phyloP scores from a whole-genome alignment of 2,329 filamentous ascomycete genomes.

The Pseudogymnoascus sp. region DNA sequence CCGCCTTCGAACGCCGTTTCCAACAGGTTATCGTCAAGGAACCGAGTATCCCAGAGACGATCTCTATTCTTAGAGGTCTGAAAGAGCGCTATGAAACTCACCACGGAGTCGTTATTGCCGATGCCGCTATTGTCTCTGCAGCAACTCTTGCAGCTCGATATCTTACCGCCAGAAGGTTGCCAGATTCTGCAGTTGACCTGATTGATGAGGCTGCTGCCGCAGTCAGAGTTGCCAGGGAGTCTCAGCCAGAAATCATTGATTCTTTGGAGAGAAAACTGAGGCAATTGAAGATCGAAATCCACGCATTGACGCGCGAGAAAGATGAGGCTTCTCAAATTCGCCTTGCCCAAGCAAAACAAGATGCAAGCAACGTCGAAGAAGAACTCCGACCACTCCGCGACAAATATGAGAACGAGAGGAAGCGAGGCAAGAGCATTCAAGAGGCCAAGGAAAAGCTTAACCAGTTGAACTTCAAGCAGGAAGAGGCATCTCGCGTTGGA shows the following conservation, averaged over 20 bases:
- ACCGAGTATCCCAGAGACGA: constrained; percentile 77
- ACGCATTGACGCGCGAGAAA: constrained; percentile 86
- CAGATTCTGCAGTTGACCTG: constrained; percentile 93
- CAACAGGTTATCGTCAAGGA: constrained; percentile 98
- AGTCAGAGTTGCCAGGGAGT: constrained; percentile 92
- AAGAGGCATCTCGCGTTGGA: constrained; percentile 82
- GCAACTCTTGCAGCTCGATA: constrained; percentile 92
- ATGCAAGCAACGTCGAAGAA: constrained; percentile 90
- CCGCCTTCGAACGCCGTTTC: constrained; percentile 95
- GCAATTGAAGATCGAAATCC: constrained; percentile 95
- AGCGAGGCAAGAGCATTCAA: constrained; percentile 84
- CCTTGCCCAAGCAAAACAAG: constrained; percentile 74
- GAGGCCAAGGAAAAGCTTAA: constrained; percentile 94
- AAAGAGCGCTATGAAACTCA: constrained; percentile 98
- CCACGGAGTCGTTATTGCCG: constrained; percentile 93
- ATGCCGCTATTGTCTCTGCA: constrained; percentile 84
- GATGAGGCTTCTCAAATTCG: constrained; percentile 86
- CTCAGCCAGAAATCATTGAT: constrained; percentile 91
- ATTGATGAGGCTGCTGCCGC: constrained; percentile 95
- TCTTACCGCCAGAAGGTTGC: constrained; percentile 80
- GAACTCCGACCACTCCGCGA: constrained; percentile 86
- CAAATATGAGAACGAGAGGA: constrained; percentile 92
- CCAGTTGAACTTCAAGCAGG: constrained; percentile 79
- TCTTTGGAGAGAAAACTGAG: constrained; percentile 84
- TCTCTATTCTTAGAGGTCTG: constrained; percentile 95